phyloP scores from a whole-genome alignment of 2,329 filamentous ascomycete genomes.

The Zarea fungicola region DNA sequence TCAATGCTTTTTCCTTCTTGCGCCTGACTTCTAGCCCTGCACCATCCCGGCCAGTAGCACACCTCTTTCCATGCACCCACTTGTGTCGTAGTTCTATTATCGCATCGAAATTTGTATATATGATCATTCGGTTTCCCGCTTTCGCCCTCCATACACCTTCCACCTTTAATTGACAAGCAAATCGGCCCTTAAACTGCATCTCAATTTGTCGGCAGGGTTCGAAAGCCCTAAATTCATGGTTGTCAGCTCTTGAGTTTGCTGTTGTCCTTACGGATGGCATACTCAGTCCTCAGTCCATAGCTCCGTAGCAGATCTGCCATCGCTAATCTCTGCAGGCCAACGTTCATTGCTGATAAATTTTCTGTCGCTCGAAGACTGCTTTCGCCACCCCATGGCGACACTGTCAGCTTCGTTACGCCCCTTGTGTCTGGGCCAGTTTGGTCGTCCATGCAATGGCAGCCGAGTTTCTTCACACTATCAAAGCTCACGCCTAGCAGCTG shows the following conservation, averaged over 20 bases:
- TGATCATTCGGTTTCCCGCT: too few species aligned
- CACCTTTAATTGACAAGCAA: not conserved
- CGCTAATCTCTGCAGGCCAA: not conserved
- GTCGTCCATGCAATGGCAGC: not conserved
- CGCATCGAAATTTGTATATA: too few species aligned
- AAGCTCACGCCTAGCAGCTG: slow-evolving; percentile 2
- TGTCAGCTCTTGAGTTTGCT: not conserved
- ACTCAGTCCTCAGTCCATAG: not conserved
- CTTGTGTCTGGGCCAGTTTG: not conserved
- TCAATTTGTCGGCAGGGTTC: too few species aligned
- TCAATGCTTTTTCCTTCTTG: too few species aligned
- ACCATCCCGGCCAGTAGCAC: too few species aligned
- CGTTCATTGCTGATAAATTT: not conserved
- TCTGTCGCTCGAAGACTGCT: not conserved
- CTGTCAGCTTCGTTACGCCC: not conserved
- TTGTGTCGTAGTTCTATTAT: too few species aligned
- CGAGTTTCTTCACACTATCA: not conserved
- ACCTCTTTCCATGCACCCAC: too few species aligned
- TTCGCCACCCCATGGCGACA: not conserved
- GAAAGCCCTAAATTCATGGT: not conserved
- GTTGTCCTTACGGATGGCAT: not conserved
- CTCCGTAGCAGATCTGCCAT: not conserved
- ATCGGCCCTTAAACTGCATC: slow-evolving; percentile 1
- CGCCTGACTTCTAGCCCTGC: too few species aligned
- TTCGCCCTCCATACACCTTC: too few species aligned